Percentiles rank a stretch among this genome's conserved stretches.
These are phyloP conservation scores for Stagonosporopsis tanaceti DNA, from an alignment of 2,329 filamentous ascomycete genomes.

Conservation along the genomic window DNA sequence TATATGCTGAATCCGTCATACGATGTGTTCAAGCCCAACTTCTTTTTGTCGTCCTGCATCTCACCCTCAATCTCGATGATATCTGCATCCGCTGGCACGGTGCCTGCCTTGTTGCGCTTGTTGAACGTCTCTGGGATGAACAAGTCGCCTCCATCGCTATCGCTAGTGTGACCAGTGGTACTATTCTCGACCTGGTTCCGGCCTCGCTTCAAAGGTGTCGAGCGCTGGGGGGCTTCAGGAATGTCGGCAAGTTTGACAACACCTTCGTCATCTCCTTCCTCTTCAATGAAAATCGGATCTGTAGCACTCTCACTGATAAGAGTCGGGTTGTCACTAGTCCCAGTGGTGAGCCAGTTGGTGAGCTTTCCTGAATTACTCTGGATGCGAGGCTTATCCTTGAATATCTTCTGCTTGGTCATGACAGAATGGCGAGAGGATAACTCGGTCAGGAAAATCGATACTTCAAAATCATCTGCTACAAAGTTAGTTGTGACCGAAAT, in stretches of 20 bases:
- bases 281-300: conserved; percentile 56
- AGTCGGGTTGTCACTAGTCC: conserved; percentile 53
- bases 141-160: conserved; percentile 47
- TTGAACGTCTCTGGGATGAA: conserved; percentile 26
- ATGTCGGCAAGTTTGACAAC: conserved; percentile 62
- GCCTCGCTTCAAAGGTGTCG: conserved; percentile 28
- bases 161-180: conserved; percentile 26
- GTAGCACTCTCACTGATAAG: conserved; percentile 55
- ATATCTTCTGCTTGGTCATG: conserved; percentile 83
- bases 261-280: conserved; percentile 64
- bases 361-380: conserved; percentile 57
- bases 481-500: conserved; percentile 22
- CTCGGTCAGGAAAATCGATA: conserved; percentile 91
- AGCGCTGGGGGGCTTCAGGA: conserved; percentile 54
- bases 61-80: conserved; percentile 32
- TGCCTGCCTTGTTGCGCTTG: conserved; percentile 33
- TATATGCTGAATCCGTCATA: conserved; percentile 98
- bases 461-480: conserved; percentile 87
- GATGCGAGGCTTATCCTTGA: conserved; percentile 54
- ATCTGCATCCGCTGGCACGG: conserved; percentile 18
- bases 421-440: conserved; percentile 85
- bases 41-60: conserved; percentile 88
- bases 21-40: conserved; percentile 81
- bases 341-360: conserved; percentile 55
- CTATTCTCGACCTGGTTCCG: conserved; percentile 18